phyloP scores from a whole-genome alignment of 306 rosid species.

The Dicorynia guianensis region DNA sequence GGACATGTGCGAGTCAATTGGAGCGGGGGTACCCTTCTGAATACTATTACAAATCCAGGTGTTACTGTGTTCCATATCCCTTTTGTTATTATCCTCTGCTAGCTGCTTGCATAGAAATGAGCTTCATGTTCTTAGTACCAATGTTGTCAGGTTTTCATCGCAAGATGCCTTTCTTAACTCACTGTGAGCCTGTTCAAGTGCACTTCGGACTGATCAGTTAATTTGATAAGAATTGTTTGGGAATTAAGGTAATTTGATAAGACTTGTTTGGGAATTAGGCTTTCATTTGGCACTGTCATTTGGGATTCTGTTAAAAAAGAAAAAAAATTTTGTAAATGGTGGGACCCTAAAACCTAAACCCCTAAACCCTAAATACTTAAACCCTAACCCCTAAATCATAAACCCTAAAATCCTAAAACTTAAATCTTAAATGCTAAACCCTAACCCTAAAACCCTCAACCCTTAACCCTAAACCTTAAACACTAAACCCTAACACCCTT shows the following conservation, averaged over 20 bases:
- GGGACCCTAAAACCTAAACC: too few species aligned
- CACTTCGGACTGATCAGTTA: constrained; percentile 89
- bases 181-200: constrained; percentile 89
- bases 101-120: constrained; percentile 2
- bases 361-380: too few species aligned
- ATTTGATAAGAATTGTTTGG: constrained; percentile 33
- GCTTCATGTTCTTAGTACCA: constrained; percentile 12
- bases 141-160: constrained; percentile 79
- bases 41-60: constrained; percentile 87
- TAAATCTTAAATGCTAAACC: too few species aligned
- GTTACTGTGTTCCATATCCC: background rate
- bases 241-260: constrained; percentile 63
- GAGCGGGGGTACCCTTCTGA: constrained; percentile 96
- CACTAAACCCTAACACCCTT: too few species aligned
- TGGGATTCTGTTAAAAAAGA: constrained; percentile 3
- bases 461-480: too few species aligned
- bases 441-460: too few species aligned
- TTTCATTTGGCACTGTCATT: constrained; percentile 25
- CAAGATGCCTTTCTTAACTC: constrained; percentile 85
- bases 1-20: constrained; percentile 97
- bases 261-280: background rate
- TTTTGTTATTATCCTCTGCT: constrained; percentile 19
- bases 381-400: too few species aligned
- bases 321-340: too few species aligned
- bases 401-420: too few species aligned